Conservation (phyloP, 169 alveolate genomes). For the Pseudocohnilembus persalinus region DNA sequence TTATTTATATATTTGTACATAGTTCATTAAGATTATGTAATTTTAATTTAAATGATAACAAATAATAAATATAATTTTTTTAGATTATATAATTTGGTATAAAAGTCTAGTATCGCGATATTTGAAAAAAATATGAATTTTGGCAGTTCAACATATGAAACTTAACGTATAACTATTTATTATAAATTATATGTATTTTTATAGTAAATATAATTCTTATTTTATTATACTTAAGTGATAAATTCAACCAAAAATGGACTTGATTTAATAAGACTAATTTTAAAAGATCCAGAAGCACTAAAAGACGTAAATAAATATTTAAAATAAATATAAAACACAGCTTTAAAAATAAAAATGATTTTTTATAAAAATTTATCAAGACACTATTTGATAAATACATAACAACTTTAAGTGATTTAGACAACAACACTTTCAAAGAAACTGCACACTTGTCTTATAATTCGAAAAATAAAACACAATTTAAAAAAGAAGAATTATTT, state of each 20-base stretch:
- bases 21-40: not conserved
- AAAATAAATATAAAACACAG: not conserved
- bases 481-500: no score
- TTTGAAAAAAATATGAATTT: slow-evolving; percentile 12
- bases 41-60: no score
- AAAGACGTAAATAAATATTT: not conserved
- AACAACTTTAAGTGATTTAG: not conserved
- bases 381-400: not conserved
- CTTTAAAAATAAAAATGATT: not conserved
- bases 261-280: slow-evolving; percentile 3
- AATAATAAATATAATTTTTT: no score
- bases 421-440: no score
- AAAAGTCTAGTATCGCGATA: not conserved
- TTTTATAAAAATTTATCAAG: no score
- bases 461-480: no score
- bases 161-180: not conserved
- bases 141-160: not conserved
- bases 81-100: slow-evolving; percentile 4
- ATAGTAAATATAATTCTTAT: not conserved
- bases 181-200: not conserved
- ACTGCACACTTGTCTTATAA: no score
- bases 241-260: slow-evolving; percentile 13
- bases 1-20: no score
- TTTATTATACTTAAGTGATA: slow-evolving; percentile 1
- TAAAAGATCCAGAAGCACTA: not conserved